Evolutionary conservation across 768 basidiomycete species (phyloP).

Genomic region (Agrocybe praecox): DNA sequence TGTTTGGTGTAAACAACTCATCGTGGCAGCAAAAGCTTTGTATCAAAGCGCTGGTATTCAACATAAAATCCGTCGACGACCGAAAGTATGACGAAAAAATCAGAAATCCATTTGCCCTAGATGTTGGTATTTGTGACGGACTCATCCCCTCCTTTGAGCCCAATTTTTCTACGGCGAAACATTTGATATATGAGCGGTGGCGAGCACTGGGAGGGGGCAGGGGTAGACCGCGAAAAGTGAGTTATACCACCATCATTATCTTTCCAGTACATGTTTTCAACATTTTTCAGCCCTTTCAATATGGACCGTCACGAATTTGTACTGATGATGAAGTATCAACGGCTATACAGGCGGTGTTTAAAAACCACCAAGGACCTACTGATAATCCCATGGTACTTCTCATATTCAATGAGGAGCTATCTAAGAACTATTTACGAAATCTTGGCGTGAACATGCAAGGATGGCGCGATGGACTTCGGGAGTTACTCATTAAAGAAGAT

Average conservation of each 20-base stretch:
- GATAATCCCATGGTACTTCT: slow-evolving; percentile 44
- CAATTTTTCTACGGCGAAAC: slow-evolving; percentile 17
- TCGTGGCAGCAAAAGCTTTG: slow-evolving; percentile 23
- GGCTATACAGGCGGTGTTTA: slow-evolving; percentile 25
- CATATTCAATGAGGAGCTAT: slow-evolving; percentile 43
- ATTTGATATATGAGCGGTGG: slow-evolving; percentile 23
- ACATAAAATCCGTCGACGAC: slow-evolving; percentile 24
- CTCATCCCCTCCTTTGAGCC: slow-evolving; percentile 17
- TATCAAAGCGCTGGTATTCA: slow-evolving; percentile 29
- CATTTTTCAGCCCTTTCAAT: slow-evolving; percentile 24
- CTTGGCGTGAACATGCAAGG: slow-evolving; percentile 41
- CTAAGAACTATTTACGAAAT: slow-evolving; percentile 38
- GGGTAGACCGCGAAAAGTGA: slow-evolving; percentile 9
- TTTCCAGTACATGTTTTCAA: neutral
- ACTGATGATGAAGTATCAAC: slow-evolving; percentile 15
- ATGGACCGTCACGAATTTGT: slow-evolving; percentile 27
- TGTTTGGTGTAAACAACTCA: slow-evolving; percentile 20
- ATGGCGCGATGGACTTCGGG: slow-evolving; percentile 44
- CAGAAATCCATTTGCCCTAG: slow-evolving; percentile 26
- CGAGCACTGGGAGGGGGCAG: slow-evolving; percentile 17
- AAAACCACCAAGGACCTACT: slow-evolving; percentile 4
- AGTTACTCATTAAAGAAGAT: slow-evolving; percentile 27
- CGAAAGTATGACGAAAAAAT: slow-evolving; percentile 20
- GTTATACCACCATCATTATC: neutral
- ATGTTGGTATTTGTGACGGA: slow-evolving; percentile 40